Evolutionary conservation across 495 filamentous ascomycete genomes (phyloP).

Genomic region (Pyrenula massariospora): DNA sequence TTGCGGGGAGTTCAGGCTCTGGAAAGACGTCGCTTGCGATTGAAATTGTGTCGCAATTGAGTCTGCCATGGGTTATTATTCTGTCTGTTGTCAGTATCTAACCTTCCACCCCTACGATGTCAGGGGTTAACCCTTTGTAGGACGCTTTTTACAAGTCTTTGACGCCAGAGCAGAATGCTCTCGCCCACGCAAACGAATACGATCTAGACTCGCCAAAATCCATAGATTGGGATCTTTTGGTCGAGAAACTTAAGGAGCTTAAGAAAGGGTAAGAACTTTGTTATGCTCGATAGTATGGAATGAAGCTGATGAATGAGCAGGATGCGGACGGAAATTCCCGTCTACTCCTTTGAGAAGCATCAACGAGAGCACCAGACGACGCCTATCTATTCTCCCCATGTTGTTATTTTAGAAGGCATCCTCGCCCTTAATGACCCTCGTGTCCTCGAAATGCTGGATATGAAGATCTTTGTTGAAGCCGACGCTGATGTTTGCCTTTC

Average conservation of each 20-base stretch:
- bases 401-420: conserved; percentile 90
- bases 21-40: conserved; percentile 94
- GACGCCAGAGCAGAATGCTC: conserved; percentile 55
- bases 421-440: conserved; percentile 84
- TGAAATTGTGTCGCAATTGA: conserved; percentile 79
- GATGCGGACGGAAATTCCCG: conserved; percentile 81
- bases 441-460: conserved; percentile 77
- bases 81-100: conserved; percentile 76
- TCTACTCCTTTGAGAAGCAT: conserved; percentile 94
- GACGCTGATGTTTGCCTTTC: conserved; percentile 91
- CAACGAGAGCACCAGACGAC: conserved; percentile 67
- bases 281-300: neutral
- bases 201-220: conserved; percentile 92
- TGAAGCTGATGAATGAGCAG: conserved; percentile 28
- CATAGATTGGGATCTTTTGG: conserved; percentile 86
- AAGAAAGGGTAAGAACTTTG: conserved; percentile 64
- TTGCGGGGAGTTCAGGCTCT: conserved; percentile 91
- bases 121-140: conserved; percentile 26
- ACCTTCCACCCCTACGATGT: neutral
- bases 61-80: conserved; percentile 95
- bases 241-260: conserved; percentile 68
- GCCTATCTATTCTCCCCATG: conserved; percentile 89
- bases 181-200: conserved; percentile 80
- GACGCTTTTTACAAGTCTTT: conserved; percentile 95
- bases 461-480: conserved; percentile 96